These are phyloP conservation scores for Vachellia pachyceras DNA, from an alignment of 306 rosid species.

Conservation along the genomic window DNA sequence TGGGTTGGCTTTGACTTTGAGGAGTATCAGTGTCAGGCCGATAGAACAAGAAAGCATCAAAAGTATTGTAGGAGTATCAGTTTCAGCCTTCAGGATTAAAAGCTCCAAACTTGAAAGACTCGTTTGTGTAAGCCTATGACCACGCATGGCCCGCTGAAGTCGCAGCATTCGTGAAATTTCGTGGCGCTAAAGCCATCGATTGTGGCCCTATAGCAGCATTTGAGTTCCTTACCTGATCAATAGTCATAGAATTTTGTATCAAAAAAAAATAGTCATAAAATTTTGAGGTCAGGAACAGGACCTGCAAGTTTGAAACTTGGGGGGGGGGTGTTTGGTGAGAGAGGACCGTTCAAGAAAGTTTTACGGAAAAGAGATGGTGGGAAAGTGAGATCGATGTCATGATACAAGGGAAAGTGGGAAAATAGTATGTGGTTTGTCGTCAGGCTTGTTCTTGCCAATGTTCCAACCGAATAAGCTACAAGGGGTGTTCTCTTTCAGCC, in stretches of 20 bases:
- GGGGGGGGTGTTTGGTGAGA: slow-evolving; percentile 29
- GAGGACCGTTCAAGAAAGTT: slow-evolving; percentile 72
- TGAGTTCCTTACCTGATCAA: slow-evolving; percentile 76
- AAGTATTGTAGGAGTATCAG: slow-evolving; percentile 84
- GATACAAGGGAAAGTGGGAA: too few species aligned
- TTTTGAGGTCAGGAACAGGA: not conserved
- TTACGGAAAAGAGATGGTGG: slow-evolving; percentile 63
- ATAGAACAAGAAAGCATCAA: slow-evolving; percentile 82
- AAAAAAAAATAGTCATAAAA: too few species aligned
- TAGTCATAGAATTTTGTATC: not conserved
- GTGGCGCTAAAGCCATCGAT: slow-evolving; percentile 83
- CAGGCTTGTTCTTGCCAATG: slow-evolving; percentile 48
- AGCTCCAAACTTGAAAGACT: slow-evolving; percentile 91
- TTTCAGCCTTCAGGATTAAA: slow-evolving; percentile 95
- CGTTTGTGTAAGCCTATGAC: slow-evolving; percentile 82
- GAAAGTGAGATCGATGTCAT: slow-evolving; percentile 79
- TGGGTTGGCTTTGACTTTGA: slow-evolving; percentile 30
- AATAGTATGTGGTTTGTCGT: slow-evolving; percentile 56
- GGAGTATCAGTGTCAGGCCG: slow-evolving; percentile 27
- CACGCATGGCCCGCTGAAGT: slow-evolving; percentile 92
- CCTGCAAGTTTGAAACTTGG: not conserved
- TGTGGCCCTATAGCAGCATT: slow-evolving; percentile 87
- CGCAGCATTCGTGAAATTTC: slow-evolving; percentile 73
- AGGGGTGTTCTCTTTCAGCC: slow-evolving; percentile 50
- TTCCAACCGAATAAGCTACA: slow-evolving; percentile 77